Evolutionary conservation across 75 land plant species (phyloP).

Genomic region (Pseudotsuga menziesii): DNA sequence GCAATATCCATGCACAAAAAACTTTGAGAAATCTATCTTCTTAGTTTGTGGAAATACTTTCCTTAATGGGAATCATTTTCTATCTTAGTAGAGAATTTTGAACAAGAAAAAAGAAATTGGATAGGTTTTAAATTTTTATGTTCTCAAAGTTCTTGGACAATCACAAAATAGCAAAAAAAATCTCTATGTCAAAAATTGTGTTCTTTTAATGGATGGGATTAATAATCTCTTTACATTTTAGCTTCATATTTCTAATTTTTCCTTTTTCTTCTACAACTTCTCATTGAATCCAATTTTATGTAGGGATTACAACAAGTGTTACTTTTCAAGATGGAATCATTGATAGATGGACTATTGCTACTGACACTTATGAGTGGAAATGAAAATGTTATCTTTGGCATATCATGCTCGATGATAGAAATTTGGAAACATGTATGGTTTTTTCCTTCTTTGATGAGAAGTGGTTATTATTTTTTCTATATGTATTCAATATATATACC

Average conservation of each 20-base stretch:
- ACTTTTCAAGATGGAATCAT: slow-evolving; percentile 51
- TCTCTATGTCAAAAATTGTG: no score
- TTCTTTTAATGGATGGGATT: no score
- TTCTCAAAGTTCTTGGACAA: no score
- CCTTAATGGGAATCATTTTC: no score
- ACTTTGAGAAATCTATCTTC: no score
- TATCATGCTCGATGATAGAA: slow-evolving; percentile 87
- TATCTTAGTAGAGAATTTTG: no score
- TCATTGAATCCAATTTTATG: neutral
- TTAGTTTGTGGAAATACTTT: no score
- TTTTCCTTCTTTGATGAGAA: neutral
- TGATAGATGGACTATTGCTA: slow-evolving; percentile 71
- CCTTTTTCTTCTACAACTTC: slow-evolving; percentile 6
- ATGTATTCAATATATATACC: neutral
- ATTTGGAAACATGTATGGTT: slow-evolving; percentile 90
- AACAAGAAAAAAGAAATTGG: no score
- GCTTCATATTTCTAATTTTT: neutral
- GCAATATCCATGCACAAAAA: no score
- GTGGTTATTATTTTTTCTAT: neutral
- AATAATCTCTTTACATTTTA: no score
- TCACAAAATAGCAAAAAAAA: no score
- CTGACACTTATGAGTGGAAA: slow-evolving; percentile 70
- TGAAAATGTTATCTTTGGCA: slow-evolving; percentile 71
- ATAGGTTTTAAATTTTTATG: no score
- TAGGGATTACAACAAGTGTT: slow-evolving; percentile 84